Percentiles rank a stretch among this genome's conserved stretches.
phyloP scores from a whole-genome alignment of 1,139 yeast species.

The Pichia sp. region DNA sequence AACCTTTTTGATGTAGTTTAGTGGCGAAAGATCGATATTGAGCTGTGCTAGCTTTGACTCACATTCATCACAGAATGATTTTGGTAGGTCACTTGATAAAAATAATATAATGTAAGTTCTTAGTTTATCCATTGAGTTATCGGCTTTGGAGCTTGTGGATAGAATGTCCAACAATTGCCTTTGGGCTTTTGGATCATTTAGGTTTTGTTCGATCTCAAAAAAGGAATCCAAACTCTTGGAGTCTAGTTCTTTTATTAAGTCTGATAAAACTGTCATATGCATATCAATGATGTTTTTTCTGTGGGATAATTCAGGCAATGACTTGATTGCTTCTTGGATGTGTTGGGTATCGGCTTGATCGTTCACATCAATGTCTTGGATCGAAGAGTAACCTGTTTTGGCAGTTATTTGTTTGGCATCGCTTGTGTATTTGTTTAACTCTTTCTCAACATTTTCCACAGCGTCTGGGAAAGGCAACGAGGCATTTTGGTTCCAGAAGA shows the following conservation, averaged over 20 bases:
- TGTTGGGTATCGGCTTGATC: slow-evolving; percentile 63
- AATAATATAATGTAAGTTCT: slow-evolving; percentile 80
- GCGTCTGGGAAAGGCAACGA: slow-evolving; percentile 95
- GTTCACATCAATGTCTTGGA: slow-evolving; percentile 70
- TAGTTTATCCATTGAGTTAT: slow-evolving; percentile 70
- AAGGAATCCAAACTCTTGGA: slow-evolving; percentile 82
- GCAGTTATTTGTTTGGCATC: slow-evolving; percentile 85
- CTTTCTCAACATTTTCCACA: slow-evolving; percentile 89
- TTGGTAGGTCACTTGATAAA: slow-evolving; percentile 52
- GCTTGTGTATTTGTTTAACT: slow-evolving; percentile 70
- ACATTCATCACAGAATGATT: slow-evolving; percentile 58
- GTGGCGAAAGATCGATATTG: slow-evolving; percentile 60
- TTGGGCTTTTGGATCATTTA: slow-evolving; percentile 57
- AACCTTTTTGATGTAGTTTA: slow-evolving; percentile 70
- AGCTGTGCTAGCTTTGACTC: slow-evolving; percentile 55
- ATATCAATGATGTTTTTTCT: slow-evolving; percentile 85
- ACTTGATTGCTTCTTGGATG: slow-evolving; percentile 85
- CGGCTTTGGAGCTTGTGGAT: slow-evolving; percentile 41
- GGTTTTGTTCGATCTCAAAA: slow-evolving; percentile 87
- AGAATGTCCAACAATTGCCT: slow-evolving; percentile 56
- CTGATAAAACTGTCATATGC: slow-evolving; percentile 94
- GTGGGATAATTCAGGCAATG: slow-evolving; percentile 86
- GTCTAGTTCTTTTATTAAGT: slow-evolving; percentile 76
- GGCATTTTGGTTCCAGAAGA: slow-evolving; percentile 83
- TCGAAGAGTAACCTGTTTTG: slow-evolving; percentile 64